phyloP scores from a whole-genome alignment of 805 yeast species.

The Metschnikowia baotianmanensis region DNA sequence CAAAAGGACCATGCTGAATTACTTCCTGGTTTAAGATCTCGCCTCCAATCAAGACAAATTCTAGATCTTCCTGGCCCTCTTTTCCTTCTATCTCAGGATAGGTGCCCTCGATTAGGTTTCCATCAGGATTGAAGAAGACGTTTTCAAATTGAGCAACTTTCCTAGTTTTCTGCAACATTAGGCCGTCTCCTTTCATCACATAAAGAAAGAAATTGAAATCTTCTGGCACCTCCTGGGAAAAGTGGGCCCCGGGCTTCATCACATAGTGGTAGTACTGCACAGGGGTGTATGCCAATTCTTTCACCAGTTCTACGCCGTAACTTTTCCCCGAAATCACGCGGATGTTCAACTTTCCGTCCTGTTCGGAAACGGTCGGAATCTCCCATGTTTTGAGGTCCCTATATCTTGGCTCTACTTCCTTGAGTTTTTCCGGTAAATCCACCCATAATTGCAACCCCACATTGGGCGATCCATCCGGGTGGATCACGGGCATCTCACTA shows the following conservation, averaged over 20 bases:
- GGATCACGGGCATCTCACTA: slow-evolving; percentile 76
- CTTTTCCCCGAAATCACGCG: slow-evolving; percentile 76
- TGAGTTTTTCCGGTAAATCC: slow-evolving; percentile 20
- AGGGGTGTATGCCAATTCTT: slow-evolving; percentile 81
- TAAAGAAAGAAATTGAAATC: slow-evolving; percentile 71
- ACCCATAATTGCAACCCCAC: slow-evolving; percentile 78
- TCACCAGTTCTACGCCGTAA: slow-evolving; percentile 68
- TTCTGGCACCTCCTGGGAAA: slow-evolving; percentile 56
- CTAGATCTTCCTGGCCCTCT: slow-evolving; percentile 46
- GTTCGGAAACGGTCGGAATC: slow-evolving; percentile 65
- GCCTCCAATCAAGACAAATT: slow-evolving; percentile 75
- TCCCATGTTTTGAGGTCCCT: slow-evolving; percentile 70
- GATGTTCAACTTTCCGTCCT: slow-evolving; percentile 59
- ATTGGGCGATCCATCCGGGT: slow-evolving; percentile 27
- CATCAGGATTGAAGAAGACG: slow-evolving; percentile 68
- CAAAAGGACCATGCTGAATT: slow-evolving; percentile 91
- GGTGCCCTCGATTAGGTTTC: slow-evolving; percentile 57
- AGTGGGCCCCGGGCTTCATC: slow-evolving; percentile 62
- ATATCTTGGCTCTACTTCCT: slow-evolving; percentile 61
- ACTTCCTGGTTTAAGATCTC: slow-evolving; percentile 70
- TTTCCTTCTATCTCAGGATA: slow-evolving; percentile 34
- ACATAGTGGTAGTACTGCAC: slow-evolving; percentile 64
- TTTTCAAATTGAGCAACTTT: slow-evolving; percentile 42
- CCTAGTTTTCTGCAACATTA: slow-evolving; percentile 43
- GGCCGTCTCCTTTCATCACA: slow-evolving; percentile 55